These are phyloP conservation scores for Platismatia glauca DNA, from an alignment of 495 filamentous ascomycete genomes.

Conservation along the genomic window DNA sequence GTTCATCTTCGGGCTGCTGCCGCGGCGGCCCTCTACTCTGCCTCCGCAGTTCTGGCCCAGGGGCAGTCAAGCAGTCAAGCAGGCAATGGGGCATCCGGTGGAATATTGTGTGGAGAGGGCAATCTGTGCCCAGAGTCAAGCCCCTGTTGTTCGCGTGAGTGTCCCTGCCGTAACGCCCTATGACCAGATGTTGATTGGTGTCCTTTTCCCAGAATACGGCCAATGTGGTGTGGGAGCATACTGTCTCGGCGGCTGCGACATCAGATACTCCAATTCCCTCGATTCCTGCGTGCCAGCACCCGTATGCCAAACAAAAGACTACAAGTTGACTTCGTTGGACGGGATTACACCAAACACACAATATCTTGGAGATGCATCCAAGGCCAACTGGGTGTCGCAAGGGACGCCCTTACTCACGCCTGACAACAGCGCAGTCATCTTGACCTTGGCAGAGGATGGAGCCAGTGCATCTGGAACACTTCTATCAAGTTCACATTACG, in stretches of 20 bases:
- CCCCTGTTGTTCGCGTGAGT: conserved; percentile 85
- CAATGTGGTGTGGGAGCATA: conserved; percentile 89
- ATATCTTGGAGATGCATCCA: conserved; percentile 75
- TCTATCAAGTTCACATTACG: conserved; percentile 75
- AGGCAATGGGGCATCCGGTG: conserved; percentile 24
- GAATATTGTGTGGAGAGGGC: conserved; percentile 43
- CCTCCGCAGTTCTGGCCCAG: conserved; percentile 27
- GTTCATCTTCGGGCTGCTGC: conserved; percentile 16
- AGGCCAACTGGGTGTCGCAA: conserved; percentile 79
- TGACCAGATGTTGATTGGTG: conserved; percentile 13
- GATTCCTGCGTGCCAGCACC: conserved; percentile 83
- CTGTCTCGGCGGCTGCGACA: conserved; percentile 94
- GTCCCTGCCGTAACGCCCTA: neutral
- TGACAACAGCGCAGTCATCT: conserved; percentile 48
- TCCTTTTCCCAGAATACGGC: conserved; percentile 62
- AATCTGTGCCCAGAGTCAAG: conserved; percentile 62
- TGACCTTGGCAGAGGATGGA: conserved; percentile 78
- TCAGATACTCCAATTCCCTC: conserved; percentile 66
- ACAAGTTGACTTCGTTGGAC: conserved; percentile 62
- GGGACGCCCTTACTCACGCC: conserved; percentile 58
- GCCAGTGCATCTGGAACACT: conserved; percentile 63
- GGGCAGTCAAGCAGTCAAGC: conserved; percentile 20
- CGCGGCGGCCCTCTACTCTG: conserved; percentile 31
- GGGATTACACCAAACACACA: conserved; percentile 57
- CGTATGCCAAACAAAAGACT: conserved; percentile 63